Conservation (phyloP, 176 grass and related monocot genomes). For the Cocos nucifera region DNA sequence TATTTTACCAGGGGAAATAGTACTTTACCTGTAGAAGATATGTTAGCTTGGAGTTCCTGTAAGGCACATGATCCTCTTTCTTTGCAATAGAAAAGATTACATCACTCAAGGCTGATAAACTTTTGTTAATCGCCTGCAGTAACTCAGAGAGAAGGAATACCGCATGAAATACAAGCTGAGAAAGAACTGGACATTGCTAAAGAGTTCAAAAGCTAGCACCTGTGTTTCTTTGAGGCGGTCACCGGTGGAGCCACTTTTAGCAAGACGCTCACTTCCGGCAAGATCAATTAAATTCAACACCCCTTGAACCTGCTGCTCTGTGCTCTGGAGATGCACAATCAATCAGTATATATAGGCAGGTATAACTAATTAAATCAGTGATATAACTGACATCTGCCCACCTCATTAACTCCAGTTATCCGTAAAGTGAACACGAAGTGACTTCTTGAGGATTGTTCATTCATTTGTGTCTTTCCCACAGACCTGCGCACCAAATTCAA, state of each 20-base stretch:
- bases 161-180: too few relatives aligned
- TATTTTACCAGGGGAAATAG: background rate
- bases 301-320: slow-evolving; percentile 75
- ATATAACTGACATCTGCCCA: slow-evolving; percentile 14
- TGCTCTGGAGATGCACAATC: slow-evolving; percentile 33
- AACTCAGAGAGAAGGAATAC: background rate
- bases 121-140: slow-evolving; percentile 80
- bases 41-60: slow-evolving; percentile 89
- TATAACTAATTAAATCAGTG: background rate
- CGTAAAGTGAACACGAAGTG: slow-evolving; percentile 92
- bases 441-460: slow-evolving; percentile 85
- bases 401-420: slow-evolving; percentile 80
- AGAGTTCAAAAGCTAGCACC: slow-evolving; percentile 25
- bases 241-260: slow-evolving; percentile 79
- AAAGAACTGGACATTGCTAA: too few relatives aligned
- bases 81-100: slow-evolving; percentile 89
- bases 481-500: slow-evolving; percentile 41
- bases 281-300: slow-evolving; percentile 89
- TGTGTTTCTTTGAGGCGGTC: slow-evolving; percentile 95
- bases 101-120: slow-evolving; percentile 77
- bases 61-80: slow-evolving; percentile 85
- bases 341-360: background rate
- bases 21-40: slow-evolving; percentile 76
- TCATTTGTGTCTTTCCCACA: slow-evolving; percentile 86
- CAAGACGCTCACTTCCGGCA: slow-evolving; percentile 91